These are phyloP conservation scores for Sugiyamaella smithiae DNA, from an alignment of 805 yeast genomes.

Conservation along the genomic window DNA sequence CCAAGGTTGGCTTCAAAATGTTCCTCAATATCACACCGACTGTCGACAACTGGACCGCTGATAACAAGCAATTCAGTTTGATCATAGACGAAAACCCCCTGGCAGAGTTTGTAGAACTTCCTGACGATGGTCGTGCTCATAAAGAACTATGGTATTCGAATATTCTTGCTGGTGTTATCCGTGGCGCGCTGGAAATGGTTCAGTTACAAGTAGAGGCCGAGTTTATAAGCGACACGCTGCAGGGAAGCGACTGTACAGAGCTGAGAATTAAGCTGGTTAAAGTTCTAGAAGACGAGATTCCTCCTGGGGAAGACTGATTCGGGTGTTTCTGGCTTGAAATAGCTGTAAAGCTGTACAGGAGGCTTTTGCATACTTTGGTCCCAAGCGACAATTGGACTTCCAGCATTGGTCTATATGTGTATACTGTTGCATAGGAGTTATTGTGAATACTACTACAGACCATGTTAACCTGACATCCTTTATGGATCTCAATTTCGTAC, in stretches of 20 bases:
- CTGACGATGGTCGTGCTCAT: slow-evolving; percentile 67
- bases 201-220: slow-evolving; percentile 84
- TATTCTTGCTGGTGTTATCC: slow-evolving; percentile 80
- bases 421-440: too few relatives aligned
- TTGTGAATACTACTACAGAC: too few relatives aligned
- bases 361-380: too few relatives aligned
- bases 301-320: slow-evolving; percentile 87
- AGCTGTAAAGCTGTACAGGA: too few relatives aligned
- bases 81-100: slow-evolving; percentile 82
- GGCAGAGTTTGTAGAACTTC: slow-evolving; percentile 92
- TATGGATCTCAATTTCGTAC: too few relatives aligned
- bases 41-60: slow-evolving; percentile 71
- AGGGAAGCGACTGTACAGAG: slow-evolving; percentile 83
- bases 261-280: slow-evolving; percentile 66
- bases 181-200: slow-evolving; percentile 90
- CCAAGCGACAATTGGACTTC: too few relatives aligned
- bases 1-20: slow-evolving; percentile 86
- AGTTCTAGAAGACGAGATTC: slow-evolving; percentile 87
- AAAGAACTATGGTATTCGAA: slow-evolving; percentile 91
- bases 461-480: too few relatives aligned
- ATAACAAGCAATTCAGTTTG: slow-evolving; percentile 69
- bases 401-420: too few relatives aligned
- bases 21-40: slow-evolving; percentile 80
- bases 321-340: too few relatives aligned
- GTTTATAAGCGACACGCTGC: slow-evolving; percentile 74